phyloP scores from a whole-genome alignment of 2,329 filamentous ascomycete genomes.

The Penicillium paneum region DNA sequence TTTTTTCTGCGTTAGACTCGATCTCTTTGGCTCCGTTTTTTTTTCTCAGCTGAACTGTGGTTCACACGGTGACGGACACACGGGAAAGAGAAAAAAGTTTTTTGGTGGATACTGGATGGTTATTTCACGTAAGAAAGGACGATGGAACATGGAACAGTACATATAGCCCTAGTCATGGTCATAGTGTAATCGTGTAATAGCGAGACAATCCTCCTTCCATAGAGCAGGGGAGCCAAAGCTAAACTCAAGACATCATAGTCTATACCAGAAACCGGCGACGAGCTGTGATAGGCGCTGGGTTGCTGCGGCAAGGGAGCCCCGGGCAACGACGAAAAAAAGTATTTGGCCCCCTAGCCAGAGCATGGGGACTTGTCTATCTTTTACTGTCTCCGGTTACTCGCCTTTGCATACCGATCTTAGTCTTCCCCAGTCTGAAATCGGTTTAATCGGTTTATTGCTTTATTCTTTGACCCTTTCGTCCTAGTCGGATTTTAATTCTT shows the following conservation, averaged over 20 bases:
- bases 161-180: no score
- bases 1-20: constrained; percentile 27
- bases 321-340: constrained; percentile 31
- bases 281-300: constrained; percentile 34
- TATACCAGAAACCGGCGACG: neutral
- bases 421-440: neutral
- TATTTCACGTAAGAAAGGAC: no score
- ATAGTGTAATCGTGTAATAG: neutral
- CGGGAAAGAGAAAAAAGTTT: constrained; percentile 20
- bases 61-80: constrained; percentile 9
- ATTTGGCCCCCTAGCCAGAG: constrained; percentile 10
- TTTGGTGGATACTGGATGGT: constrained; percentile 14
- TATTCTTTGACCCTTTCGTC: no score
- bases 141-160: neutral
- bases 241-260: neutral
- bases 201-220: constrained; percentile 11
- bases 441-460: no score
- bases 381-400: constrained; percentile 3
- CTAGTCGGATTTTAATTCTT: neutral
- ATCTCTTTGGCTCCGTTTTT: constrained; percentile 29
- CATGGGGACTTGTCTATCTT: constrained; percentile 5
- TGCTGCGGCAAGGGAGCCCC: constrained; percentile 41
- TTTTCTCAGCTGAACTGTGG: constrained; percentile 21
- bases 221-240: constrained; percentile 2
- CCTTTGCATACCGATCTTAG: neutral